Conservation (phyloP, 495 filamentous ascomycete species). For the Penicillium bovifimosum region DNA sequence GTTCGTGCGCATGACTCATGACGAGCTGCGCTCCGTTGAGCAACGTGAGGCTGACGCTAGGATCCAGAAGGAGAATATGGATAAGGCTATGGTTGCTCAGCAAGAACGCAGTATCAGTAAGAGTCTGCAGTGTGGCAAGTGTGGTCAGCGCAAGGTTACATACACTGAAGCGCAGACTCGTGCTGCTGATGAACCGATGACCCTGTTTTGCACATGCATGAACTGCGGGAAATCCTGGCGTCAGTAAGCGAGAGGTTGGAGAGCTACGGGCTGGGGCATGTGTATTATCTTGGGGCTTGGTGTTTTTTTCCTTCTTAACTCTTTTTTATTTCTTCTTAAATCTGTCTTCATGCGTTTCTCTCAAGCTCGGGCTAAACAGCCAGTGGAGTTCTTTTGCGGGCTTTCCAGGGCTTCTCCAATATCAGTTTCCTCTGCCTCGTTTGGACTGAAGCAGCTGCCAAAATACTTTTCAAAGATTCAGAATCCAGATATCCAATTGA, state of each 20-base stretch:
- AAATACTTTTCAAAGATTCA: neutral
- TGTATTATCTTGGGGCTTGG: slow-evolving; percentile 18
- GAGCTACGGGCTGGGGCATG: slow-evolving; percentile 2
- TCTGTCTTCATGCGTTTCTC: slow-evolving; percentile 3
- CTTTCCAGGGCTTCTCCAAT: neutral
- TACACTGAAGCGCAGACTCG: slow-evolving; percentile 96
- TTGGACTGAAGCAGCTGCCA: neutral
- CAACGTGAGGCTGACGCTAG: slow-evolving; percentile 60
- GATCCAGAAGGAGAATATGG: slow-evolving; percentile 86
- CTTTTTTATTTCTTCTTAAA: slow-evolving; percentile 2
- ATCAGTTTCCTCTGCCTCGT: neutral
- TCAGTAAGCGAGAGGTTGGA: slow-evolving; percentile 24
- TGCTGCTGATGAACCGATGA: slow-evolving; percentile 70
- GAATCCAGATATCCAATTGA: slow-evolving; percentile 2
- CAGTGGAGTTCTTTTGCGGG: slow-evolving; percentile 13
- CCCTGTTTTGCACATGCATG: slow-evolving; percentile 44
- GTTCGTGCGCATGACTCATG: slow-evolving; percentile 69
- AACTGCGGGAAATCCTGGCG: slow-evolving; percentile 49
- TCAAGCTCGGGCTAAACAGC: slow-evolving; percentile 2
- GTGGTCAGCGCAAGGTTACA: slow-evolving; percentile 84
- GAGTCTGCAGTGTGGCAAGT: slow-evolving; percentile 80
- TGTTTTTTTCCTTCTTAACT: slow-evolving; percentile 9
- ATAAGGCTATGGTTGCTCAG: slow-evolving; percentile 57
- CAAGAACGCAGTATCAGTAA: slow-evolving; percentile 77
- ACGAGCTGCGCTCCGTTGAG: slow-evolving; percentile 74